These are phyloP conservation scores for Mucor piriformis DNA, from an alignment of 371 early-diverging fungal genomes.

Conservation along the genomic window DNA sequence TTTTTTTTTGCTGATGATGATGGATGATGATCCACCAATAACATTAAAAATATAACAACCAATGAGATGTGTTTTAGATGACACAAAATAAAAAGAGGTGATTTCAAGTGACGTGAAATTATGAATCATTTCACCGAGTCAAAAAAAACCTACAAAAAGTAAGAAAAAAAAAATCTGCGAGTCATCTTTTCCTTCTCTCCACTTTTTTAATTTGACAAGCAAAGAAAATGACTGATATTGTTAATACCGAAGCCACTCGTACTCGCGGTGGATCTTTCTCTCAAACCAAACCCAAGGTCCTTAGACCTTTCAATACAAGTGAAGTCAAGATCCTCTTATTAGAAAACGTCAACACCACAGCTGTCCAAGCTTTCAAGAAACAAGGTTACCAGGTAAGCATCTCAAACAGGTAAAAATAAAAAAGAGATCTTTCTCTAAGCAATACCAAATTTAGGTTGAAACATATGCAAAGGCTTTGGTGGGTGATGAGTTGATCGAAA, in stretches of 20 bases:
- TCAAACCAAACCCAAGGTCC: slow-evolving; percentile 34
- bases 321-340: slow-evolving; percentile 81
- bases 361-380: slow-evolving; percentile 72
- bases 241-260: slow-evolving; percentile 4
- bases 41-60: background rate
- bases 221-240: background rate
- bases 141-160: background rate
- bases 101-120: slow-evolving; percentile 41
- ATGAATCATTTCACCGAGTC: background rate
- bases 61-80: background rate
- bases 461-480: slow-evolving; percentile 85
- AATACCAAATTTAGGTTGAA: slow-evolving; percentile 69
- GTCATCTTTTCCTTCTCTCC: background rate
- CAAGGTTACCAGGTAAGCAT: slow-evolving; percentile 88
- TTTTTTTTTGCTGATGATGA: background rate
- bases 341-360: slow-evolving; percentile 85
- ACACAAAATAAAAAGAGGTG: background rate
- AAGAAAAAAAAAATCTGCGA: background rate
- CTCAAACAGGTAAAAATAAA: background rate
- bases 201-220: background rate
- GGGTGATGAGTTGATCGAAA: slow-evolving; percentile 85
- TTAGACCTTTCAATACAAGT: slow-evolving; percentile 66
- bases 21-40: slow-evolving; percentile 1
- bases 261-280: slow-evolving; percentile 26
- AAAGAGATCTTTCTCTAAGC: background rate